Conservation (phyloP, 2,329 filamentous ascomycete species). For the Pyrenophora tritici-repentis region DNA sequence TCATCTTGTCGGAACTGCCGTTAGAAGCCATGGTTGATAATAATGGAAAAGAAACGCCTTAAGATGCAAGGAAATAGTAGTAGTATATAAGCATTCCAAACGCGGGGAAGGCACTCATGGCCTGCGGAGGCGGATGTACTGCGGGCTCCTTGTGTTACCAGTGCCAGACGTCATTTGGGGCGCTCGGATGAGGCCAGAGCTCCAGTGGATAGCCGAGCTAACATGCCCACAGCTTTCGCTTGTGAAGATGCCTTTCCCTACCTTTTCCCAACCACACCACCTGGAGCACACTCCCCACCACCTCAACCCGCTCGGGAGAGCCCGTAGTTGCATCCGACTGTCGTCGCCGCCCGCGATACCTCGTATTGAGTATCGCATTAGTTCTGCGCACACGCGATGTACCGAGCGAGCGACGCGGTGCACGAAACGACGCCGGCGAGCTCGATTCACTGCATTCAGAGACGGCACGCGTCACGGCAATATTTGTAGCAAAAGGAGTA, state of each 20-base stretch:
- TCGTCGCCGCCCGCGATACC: neutral
- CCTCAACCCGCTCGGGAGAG: neutral
- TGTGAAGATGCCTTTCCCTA: slow-evolving; percentile 14
- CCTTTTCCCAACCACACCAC: slow-evolving; percentile 2
- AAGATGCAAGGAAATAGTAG: neutral
- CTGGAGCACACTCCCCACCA: neutral
- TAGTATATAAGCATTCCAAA: slow-evolving; percentile 11
- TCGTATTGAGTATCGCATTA: neutral
- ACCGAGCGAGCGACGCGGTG: neutral
- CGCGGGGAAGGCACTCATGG: slow-evolving; percentile 28
- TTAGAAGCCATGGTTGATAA: slow-evolving; percentile 9
- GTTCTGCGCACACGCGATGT: neutral
- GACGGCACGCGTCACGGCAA: neutral
- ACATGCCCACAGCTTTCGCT: slow-evolving; percentile 16
- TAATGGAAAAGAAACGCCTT: neutral
- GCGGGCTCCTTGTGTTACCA: slow-evolving; percentile 20
- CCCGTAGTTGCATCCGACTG: no score
- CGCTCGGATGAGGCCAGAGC: slow-evolving; percentile 16
- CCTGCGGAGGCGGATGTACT: slow-evolving; percentile 26
- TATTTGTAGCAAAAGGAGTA: slow-evolving; percentile 18
- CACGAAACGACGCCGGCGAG: neutral
- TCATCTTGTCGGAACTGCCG: slow-evolving; percentile 24
- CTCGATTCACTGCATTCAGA: neutral
- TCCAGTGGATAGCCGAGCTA: slow-evolving; percentile 25
- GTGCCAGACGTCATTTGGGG: slow-evolving; percentile 30